Conservation (phyloP, 176 grass and related monocot genomes). For the Secale cereale region DNA sequence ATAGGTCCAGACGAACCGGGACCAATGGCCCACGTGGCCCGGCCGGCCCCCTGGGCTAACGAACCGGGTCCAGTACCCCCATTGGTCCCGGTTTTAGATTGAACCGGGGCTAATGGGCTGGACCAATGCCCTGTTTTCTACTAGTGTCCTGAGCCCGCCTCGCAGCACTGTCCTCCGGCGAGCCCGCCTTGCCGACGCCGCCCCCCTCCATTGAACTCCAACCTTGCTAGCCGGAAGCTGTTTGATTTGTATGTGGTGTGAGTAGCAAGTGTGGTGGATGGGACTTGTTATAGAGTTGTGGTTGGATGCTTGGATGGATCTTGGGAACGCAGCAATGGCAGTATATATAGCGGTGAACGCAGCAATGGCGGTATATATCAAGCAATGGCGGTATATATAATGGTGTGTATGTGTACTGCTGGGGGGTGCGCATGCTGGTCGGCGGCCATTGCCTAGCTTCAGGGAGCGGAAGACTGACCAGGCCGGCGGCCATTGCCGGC, state of each 20-base stretch:
- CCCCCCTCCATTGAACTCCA: conserved; percentile 27
- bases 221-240: not conserved
- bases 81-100: no score
- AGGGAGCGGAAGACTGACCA: not conserved
- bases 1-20: no score
- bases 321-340: not conserved
- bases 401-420: not conserved
- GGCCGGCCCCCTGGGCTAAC: no score
- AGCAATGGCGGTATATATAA: conserved; percentile 27
- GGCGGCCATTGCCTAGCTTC: no score
- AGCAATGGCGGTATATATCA: no score
- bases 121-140: no score
- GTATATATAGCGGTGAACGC: conserved; percentile 11
- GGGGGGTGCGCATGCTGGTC: not conserved
- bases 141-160: conserved; percentile 21
- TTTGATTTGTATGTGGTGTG: no score
- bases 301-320: conserved; percentile 28
- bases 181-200: conserved; percentile 6
- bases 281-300: not conserved
- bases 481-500: conserved; percentile 20
- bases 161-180: conserved; percentile 13
- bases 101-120: no score
- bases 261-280: not conserved
- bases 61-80: no score
- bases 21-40: no score